Evolutionary conservation across 768 basidiomycete genomes (phyloP).

Genomic region (Rhizopogon vinicolor): DNA sequence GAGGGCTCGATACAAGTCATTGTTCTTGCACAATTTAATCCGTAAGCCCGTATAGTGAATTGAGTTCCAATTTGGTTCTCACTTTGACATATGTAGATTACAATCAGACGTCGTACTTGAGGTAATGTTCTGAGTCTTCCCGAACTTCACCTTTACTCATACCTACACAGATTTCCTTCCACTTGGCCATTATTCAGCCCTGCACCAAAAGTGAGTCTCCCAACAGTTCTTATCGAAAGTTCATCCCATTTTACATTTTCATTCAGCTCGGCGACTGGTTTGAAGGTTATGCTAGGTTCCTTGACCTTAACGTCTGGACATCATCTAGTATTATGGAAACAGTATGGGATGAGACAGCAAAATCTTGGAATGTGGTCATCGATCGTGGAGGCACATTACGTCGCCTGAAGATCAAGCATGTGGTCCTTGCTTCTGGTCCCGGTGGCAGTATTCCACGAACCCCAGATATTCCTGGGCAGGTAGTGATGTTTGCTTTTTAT

Average conservation of each 20-base stretch:
- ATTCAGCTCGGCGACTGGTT: slow-evolving; percentile 57
- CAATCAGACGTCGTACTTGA: slow-evolving; percentile 52
- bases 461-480: slow-evolving; percentile 42
- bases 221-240: not conserved
- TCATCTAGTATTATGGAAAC: slow-evolving; percentile 35
- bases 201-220: slow-evolving; percentile 38
- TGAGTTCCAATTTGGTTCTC: slow-evolving; percentile 3
- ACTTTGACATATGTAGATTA: slow-evolving; percentile 30
- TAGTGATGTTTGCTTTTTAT: slow-evolving; percentile 8
- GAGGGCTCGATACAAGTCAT: slow-evolving; percentile 52
- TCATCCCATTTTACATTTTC: not conserved
- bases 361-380: slow-evolving; percentile 40
- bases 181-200: slow-evolving; percentile 50
- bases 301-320: slow-evolving; percentile 63
- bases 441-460: slow-evolving; percentile 42
- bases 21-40: slow-evolving; percentile 48
- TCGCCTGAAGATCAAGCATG: slow-evolving; percentile 38
- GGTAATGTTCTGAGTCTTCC: slow-evolving; percentile 22
- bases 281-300: slow-evolving; percentile 50
- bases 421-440: slow-evolving; percentile 52
- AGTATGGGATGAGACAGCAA: slow-evolving; percentile 28
- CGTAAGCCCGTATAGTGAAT: slow-evolving; percentile 30
- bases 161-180: slow-evolving; percentile 39
- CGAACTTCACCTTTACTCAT: not conserved
- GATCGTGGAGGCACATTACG: slow-evolving; percentile 24